A percentile compares a stretch with the other conserved stretches of the same genome.
Evolutionary conservation across 2,329 filamentous ascomycete genomes (phyloP).

Genomic region (Colletotrichum caudatum): DNA sequence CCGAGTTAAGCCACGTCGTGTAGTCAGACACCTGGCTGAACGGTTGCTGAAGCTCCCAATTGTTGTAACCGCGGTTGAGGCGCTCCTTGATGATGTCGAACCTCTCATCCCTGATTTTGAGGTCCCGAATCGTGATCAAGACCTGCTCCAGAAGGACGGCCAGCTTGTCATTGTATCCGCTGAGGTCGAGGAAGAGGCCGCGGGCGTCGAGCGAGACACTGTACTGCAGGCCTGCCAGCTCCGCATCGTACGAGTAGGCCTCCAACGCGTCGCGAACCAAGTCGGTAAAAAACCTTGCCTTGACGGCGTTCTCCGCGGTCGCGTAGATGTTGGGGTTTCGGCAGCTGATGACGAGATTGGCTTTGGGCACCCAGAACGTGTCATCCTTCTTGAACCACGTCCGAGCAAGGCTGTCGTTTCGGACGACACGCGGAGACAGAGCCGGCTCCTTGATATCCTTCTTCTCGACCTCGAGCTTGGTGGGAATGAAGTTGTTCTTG

Average conservation of each 20-base stretch:
- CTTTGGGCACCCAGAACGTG: conserved; percentile 97
- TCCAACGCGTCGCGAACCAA: conserved; percentile 89
- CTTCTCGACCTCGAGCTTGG: conserved; percentile 92
- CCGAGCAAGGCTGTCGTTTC: conserved; percentile 83
- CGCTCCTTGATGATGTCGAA: conserved; percentile 94
- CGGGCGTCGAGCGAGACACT: conserved; percentile 77
- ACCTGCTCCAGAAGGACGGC: conserved; percentile 91
- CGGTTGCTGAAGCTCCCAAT: conserved; percentile 88
- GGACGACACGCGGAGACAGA: conserved; percentile 81
- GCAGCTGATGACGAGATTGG: conserved; percentile 84
- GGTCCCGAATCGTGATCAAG: conserved; percentile 82
- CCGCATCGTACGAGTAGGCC: conserved; percentile 96
- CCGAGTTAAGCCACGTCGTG: conserved; percentile 81
- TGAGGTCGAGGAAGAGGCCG: conserved; percentile 82
- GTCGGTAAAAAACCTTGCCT: conserved; percentile 84
- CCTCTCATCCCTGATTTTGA: conserved; percentile 86
- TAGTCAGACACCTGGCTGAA: conserved; percentile 90
- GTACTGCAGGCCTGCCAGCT: conserved; percentile 90
- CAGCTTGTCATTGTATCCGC: conserved; percentile 97
- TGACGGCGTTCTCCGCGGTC: conserved; percentile 82
- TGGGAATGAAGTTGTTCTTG: conserved; percentile 96
- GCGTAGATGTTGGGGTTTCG: conserved; percentile 83
- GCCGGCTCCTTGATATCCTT: conserved; percentile 84
- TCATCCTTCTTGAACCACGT: conserved; percentile 99
- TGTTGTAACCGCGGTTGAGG: conserved; percentile 79